phyloP scores from a whole-genome alignment of 2,329 filamentous ascomycete species.

The Cylindrodendrum hubeiense region DNA sequence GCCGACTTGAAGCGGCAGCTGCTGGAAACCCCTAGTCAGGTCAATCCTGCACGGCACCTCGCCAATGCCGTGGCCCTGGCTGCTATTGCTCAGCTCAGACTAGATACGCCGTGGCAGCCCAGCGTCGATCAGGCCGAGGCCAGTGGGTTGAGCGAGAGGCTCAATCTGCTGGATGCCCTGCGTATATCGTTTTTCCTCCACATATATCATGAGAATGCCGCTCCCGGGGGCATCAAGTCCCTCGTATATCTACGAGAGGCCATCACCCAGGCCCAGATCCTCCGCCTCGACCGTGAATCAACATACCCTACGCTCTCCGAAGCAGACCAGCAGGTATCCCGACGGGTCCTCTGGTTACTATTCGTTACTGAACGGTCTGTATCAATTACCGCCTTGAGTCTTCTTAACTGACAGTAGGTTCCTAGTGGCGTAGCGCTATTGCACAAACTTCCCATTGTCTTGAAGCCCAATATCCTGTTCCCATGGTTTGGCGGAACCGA shows the following conservation, averaged over 20 bases:
- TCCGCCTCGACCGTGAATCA: slow-evolving; percentile 59
- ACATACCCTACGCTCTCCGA: slow-evolving; percentile 52
- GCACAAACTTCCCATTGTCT: slow-evolving; percentile 61
- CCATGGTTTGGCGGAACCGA: slow-evolving; percentile 49
- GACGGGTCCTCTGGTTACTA: slow-evolving; percentile 60
- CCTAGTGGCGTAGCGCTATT: slow-evolving; percentile 62
- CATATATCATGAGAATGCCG: slow-evolving; percentile 63
- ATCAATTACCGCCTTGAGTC: not conserved
- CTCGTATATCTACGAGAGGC: slow-evolving; percentile 63
- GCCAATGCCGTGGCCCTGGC: slow-evolving; percentile 61
- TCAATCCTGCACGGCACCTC: slow-evolving; percentile 53
- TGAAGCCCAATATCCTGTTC: slow-evolving; percentile 56
- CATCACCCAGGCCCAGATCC: slow-evolving; percentile 64
- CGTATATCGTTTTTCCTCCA: slow-evolving; percentile 65
- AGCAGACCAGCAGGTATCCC: slow-evolving; percentile 58
- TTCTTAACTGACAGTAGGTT: slow-evolving; percentile 14
- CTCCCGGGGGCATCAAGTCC: slow-evolving; percentile 59
- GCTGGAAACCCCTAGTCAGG: slow-evolving; percentile 43
- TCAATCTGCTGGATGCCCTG: slow-evolving; percentile 54
- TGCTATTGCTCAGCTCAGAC: slow-evolving; percentile 61
- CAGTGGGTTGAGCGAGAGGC: slow-evolving; percentile 44
- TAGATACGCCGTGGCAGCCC: slow-evolving; percentile 48
- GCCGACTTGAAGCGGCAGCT: slow-evolving; percentile 55
- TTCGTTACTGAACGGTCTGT: slow-evolving; percentile 60
- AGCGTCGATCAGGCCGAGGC: slow-evolving; percentile 44